phyloP scores from a whole-genome alignment of 2,329 filamentous ascomycete genomes.

The Magnaporthales sp. region DNA sequence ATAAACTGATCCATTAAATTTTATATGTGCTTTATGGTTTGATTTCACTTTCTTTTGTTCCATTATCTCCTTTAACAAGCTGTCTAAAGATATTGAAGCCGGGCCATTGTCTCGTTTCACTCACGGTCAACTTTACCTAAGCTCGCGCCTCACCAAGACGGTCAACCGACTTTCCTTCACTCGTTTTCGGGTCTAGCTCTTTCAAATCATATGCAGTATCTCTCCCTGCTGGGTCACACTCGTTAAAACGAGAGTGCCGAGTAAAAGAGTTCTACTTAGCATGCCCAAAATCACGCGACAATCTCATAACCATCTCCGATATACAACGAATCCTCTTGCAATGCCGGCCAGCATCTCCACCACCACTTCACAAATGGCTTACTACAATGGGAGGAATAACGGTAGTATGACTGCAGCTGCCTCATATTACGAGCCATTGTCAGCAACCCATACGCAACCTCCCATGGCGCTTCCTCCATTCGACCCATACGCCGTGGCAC shows the following conservation, averaged over 20 bases:
- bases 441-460: conserved; percentile 14
- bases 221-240: conserved; percentile 2
- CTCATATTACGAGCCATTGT: conserved; percentile 23
- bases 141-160: neutral
- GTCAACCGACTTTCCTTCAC: conserved; percentile 13
- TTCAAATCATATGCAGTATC: conserved; percentile 9
- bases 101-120: neutral
- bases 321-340: neutral
- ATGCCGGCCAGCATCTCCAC: conserved; percentile 5
- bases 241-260: neutral
- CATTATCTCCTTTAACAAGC: conserved; percentile 13
- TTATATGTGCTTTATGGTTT: conserved; percentile 12
- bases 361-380: conserved; percentile 18
- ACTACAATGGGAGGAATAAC: conserved; percentile 19
- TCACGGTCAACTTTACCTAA: neutral
- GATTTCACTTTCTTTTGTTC: conserved; percentile 9
- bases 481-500: conserved; percentile 24
- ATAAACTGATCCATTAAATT: conserved; percentile 4
- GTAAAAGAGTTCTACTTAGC: conserved; percentile 2
- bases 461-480: conserved; percentile 19
- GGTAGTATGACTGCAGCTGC: conserved; percentile 11
- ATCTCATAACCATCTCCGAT: conserved; percentile 8
- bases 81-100: neutral
- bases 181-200: conserved; percentile 16
- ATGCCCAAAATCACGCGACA: conserved; percentile 21